Evolutionary conservation across 1,284 basidiomycete species (phyloP), one percentile per base, ranked within the genome.

Genomic region (Naganishia sp.): DNA sequence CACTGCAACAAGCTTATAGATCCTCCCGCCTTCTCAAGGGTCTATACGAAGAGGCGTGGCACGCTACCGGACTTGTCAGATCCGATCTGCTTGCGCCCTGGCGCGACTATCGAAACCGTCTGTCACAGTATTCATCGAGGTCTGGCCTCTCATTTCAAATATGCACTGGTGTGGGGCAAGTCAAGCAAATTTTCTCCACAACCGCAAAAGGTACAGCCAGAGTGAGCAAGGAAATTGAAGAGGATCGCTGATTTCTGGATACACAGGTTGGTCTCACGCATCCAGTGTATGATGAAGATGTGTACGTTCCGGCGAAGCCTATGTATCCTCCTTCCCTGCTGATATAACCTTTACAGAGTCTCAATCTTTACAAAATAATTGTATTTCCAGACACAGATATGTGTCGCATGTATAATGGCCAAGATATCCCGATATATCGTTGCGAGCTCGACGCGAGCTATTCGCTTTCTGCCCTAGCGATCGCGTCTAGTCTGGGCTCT

Each of bases 21-120:
- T 2, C 17, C 15, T n/a, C 13, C 11, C 25, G 9, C 10, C 67
- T 69, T 28, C 1, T 32, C 11, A 54, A 79, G 76, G 61, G 87
- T 97, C 63, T 98, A 97, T 80, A 97, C 94, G 2, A 98, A 97
- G 81, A 94, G 94, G 79, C 85, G 95, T 54, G 95, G 94, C n/a
- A 90, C 84, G 41, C 90, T 90, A 71, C 93, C 95, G 2, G 95
- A 98, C 76, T 80, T 98, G 21, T 81, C 83, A 0, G 95, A 98
- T 79, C 95, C 95, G n/a, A 87, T 98, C 56, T 94, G 94, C 76
- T 81, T 97, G 71, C 85, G 94, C 63, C 90, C 87, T 73, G 95
- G 94, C 0, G 92, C 94, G 1, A 94, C 92, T 0, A 90, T 98
- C 67, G 95, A 97, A 83, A 90, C 90, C 32, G 92, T 94, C 17